Evolutionary conservation across 441 rosid genomes (phyloP).

Genomic region (Melianthus villosus): DNA sequence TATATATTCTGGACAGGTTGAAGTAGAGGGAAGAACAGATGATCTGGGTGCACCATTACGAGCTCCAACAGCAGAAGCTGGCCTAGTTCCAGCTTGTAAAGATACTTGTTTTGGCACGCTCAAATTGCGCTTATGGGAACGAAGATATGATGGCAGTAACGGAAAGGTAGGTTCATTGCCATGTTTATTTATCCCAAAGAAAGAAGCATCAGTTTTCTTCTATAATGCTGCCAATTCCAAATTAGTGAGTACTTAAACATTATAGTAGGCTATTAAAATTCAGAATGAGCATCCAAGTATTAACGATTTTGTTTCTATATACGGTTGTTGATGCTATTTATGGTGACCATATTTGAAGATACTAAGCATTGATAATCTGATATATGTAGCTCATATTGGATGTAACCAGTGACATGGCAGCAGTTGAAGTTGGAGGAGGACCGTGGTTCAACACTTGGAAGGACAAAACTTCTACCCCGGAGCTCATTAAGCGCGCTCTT

Average conservation of each 20-base stretch:
- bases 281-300: too few species aligned
- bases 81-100: slow-evolving; percentile 73
- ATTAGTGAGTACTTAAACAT: too few species aligned
- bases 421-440: slow-evolving; percentile 86
- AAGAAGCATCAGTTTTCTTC: too few species aligned
- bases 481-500: slow-evolving; percentile 34
- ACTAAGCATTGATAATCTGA: too few species aligned
- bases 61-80: slow-evolving; percentile 75
- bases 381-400: slow-evolving; percentile 55
- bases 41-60: slow-evolving; percentile 70
- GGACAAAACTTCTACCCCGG: slow-evolving; percentile 48
- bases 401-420: slow-evolving; percentile 66
- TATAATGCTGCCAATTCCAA: too few species aligned
- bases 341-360: too few species aligned
- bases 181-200: too few species aligned
- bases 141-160: slow-evolving; percentile 47
- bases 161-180: slow-evolving; percentile 48
- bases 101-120: slow-evolving; percentile 64
- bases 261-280: too few species aligned
- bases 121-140: slow-evolving; percentile 75
- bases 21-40: slow-evolving; percentile 58
- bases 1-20: slow-evolving; percentile 30
- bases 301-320: too few species aligned
- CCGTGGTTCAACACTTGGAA: slow-evolving; percentile 90
- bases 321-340: too few species aligned